Conservation (phyloP, 352 stramenopile species). For the Globisporangium abappressorium region DNA sequence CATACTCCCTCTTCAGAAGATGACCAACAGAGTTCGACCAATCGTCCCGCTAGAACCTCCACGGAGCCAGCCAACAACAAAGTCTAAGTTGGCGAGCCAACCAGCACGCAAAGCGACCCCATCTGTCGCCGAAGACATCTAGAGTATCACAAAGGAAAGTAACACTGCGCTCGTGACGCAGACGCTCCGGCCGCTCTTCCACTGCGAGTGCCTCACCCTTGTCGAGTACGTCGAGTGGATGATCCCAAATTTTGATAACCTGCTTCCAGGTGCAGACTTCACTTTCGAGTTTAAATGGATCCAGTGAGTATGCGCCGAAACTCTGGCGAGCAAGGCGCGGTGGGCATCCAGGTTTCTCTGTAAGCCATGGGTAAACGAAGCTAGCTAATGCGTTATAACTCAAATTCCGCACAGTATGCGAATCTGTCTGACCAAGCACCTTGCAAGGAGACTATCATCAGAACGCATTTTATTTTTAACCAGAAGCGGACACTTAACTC, state of each 20-base stretch:
- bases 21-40: not conserved
- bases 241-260: not conserved
- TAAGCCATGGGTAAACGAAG: no score
- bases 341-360: no score
- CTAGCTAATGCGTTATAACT: no score
- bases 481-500: no score
- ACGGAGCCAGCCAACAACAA: no score
- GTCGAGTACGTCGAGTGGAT: constrained; percentile 37
- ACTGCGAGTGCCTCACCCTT: constrained; percentile 33
- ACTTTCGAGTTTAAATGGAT: constrained; percentile 1
- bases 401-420: no score
- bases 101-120: not conserved
- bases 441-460: no score
- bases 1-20: not conserved
- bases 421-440: no score
- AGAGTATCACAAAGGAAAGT: not conserved
- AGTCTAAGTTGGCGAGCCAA: not conserved
- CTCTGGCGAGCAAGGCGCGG: no score
- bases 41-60: no score
- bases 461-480: no score
- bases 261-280: not conserved
- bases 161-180: constrained; percentile 2
- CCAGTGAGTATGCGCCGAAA: not conserved
- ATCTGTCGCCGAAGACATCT: not conserved
- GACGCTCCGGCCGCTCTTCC: constrained; percentile 31